Conservation (phyloP, 2,329 filamentous ascomycete species). For the Trematosphaeria pertusa region DNA sequence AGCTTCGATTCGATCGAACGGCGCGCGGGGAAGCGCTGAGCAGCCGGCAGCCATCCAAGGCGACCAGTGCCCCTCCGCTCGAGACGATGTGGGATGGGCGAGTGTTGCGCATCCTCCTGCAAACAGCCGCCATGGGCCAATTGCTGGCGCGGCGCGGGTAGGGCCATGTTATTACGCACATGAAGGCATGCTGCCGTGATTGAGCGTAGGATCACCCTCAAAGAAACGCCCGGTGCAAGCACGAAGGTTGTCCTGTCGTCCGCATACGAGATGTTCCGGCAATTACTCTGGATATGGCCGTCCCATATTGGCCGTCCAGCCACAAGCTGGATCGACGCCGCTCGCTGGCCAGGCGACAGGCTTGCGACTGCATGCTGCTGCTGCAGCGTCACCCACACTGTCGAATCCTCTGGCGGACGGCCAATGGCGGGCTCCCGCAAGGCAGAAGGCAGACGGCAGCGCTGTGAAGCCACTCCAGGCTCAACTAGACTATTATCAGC, state of each 20-base stretch:
- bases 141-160: conserved; percentile 6
- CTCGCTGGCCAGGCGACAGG: neutral
- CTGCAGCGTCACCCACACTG: conserved; percentile 11
- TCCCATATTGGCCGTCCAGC: conserved; percentile 1
- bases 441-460: too few species aligned
- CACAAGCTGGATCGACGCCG: neutral
- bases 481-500: too few species aligned
- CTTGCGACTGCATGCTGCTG: conserved; percentile 1
- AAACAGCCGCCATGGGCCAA: conserved; percentile 22
- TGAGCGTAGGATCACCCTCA: conserved; percentile 5
- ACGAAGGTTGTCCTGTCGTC: conserved; percentile 7
- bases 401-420: conserved; percentile 7
- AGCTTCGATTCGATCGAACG: conserved; percentile 16
- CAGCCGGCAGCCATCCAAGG: conserved; percentile 18
- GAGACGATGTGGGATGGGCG: conserved; percentile 16
- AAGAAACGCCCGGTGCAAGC: conserved; percentile 5
- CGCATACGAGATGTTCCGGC: conserved; percentile 15
- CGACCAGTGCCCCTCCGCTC: conserved; percentile 9
- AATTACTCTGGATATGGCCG: conserved; percentile 11
- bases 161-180: conserved; percentile 21
- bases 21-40: conserved; percentile 3
- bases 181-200: conserved; percentile 5
- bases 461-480: too few species aligned
- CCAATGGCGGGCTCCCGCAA: neutral
- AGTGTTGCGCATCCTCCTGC: conserved; percentile 25